A percentile compares a stretch with the other conserved stretches of the same genome.
Evolutionary conservation across 345 rosid species (phyloP).

Genomic region (Brassica incana): DNA sequence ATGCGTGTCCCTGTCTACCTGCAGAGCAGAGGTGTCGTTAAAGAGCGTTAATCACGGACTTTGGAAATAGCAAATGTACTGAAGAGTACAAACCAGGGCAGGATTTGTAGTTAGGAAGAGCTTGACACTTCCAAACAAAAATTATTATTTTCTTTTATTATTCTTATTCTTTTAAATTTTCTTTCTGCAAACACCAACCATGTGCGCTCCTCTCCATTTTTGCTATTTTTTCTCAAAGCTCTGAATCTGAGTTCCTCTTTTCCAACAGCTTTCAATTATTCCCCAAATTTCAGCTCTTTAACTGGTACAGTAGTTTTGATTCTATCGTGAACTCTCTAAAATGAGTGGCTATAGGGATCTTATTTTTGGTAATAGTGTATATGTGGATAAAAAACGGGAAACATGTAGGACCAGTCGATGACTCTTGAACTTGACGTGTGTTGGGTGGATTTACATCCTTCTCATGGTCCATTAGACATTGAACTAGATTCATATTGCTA

Average conservation of each 20-base stretch:
- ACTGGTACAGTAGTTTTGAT: neutral
- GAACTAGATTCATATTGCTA: no score
- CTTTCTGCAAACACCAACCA: constrained; percentile 25
- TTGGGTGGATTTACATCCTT: no score
- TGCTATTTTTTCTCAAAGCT: neutral
- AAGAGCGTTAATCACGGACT: constrained; percentile 37
- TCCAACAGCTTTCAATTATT: constrained; percentile 25
- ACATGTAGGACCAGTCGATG: neutral
- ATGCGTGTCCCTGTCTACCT: constrained; percentile 24
- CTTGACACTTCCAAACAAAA: constrained; percentile 33
- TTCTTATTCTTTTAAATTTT: neutral
- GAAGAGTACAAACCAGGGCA: constrained; percentile 29
- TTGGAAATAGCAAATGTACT: constrained; percentile 32
- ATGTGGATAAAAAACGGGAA: neutral
- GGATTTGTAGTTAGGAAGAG: constrained; percentile 20
- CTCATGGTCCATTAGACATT: no score
- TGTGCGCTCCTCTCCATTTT: constrained; percentile 21
- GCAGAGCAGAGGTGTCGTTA: constrained; percentile 19
- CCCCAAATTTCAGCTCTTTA: neutral
- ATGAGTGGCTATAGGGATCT: neutral
- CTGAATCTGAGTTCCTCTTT: constrained; percentile 13
- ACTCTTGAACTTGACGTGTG: neutral
- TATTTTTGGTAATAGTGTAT: neutral
- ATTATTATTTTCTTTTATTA: neutral
- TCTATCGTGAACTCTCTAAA: neutral